Conservation (phyloP, 2,329 filamentous ascomycete genomes). For the Penicillium sp. region DNA sequence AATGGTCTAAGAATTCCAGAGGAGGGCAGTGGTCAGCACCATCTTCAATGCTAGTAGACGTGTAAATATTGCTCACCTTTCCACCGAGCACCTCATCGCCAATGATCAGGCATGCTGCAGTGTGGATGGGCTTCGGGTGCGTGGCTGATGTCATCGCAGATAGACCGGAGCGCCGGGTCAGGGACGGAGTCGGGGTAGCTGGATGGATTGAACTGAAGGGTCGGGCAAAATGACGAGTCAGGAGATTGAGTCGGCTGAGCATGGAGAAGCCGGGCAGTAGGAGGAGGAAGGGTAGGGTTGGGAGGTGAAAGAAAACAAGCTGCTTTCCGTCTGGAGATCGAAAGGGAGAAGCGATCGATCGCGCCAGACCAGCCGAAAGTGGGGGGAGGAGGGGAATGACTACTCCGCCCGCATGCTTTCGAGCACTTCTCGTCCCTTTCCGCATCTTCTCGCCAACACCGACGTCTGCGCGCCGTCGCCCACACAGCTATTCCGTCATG, state of each 20-base stretch:
- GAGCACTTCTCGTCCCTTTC: conserved; percentile 2
- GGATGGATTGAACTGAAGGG: conserved; percentile 57
- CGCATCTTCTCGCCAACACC: conserved; percentile 7
- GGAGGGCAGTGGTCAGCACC: background rate
- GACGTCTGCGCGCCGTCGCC: background rate
- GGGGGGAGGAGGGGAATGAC: conserved; percentile 16
- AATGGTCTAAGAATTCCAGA: conserved; percentile 52
- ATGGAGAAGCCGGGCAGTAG: conserved; percentile 50
- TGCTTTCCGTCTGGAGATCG: conserved; percentile 1
- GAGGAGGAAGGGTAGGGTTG: conserved; percentile 5
- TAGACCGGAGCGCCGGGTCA: conserved; percentile 18
- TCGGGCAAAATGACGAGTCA: conserved; percentile 70
- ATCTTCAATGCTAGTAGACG: background rate
- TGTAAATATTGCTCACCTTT: conserved; percentile 64
- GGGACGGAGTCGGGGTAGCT: conserved; percentile 46
- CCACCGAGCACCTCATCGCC: conserved; percentile 96
- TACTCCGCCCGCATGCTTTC: conserved; percentile 23
- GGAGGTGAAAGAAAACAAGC: conserved; percentile 3
- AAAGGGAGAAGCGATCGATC: background rate
- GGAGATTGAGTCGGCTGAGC: conserved; percentile 74
- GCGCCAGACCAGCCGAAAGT: conserved; percentile 3
- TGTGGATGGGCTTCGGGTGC: conserved; percentile 68
- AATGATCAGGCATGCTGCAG: conserved; percentile 90
- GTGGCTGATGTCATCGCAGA: conserved; percentile 48
- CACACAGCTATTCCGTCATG: conserved; percentile 5